phyloP scores from a whole-genome alignment of 345 rosid genomes.

The thale cress (Arabidopsis thaliana) region TAIR10.1 NC_003075.7:14722001-14722500 shows the following conservation, averaged over 20 bases:
- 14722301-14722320: constrained; percentile 91
- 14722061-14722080: neutral
- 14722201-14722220: constrained; percentile 84
- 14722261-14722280: constrained; percentile 78
- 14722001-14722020: constrained; percentile 87
- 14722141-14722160: constrained; percentile 51
- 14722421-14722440: constrained; percentile 36
- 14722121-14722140: constrained; percentile 54
- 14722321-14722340: constrained; percentile 91
- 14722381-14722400: constrained; percentile 47
- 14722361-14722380: constrained; percentile 77
- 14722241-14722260: constrained; percentile 86
- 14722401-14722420: constrained; percentile 71
- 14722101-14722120: constrained; percentile 59
- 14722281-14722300: constrained; percentile 92
- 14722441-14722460: constrained; percentile 20
- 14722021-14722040: constrained; percentile 51
- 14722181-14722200: constrained; percentile 88
- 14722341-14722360: constrained; percentile 88
- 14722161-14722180: constrained; percentile 83
- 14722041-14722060: neutral
- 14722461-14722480: neutral
- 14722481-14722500: neutral
- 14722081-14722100: neutral
- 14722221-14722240: constrained; percentile 76